These are phyloP conservation scores for Rhododendron henanense DNA, from an alignment of 148 eudicot genomes.

Conservation along the genomic window DNA sequence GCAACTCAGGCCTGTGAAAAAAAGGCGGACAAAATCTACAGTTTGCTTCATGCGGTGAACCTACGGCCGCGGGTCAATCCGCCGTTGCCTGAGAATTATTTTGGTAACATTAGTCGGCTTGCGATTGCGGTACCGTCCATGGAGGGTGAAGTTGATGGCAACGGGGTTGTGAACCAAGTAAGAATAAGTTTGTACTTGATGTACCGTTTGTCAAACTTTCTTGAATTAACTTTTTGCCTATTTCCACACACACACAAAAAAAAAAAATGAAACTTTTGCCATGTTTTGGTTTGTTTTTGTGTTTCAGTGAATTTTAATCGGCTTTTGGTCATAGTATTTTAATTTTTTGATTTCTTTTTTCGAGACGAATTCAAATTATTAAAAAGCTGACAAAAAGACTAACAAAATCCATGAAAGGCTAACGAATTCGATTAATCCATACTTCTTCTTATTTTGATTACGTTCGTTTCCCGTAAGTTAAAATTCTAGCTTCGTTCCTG, in stretches of 20 bases:
- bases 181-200: background rate
- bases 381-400: too few species aligned
- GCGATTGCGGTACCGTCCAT: background rate
- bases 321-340: too few species aligned
- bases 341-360: too few species aligned
- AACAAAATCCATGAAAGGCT: too few species aligned
- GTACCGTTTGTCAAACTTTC: too few species aligned
- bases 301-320: too few species aligned
- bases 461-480: background rate
- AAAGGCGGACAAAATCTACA: constrained; percentile 1
- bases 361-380: too few species aligned
- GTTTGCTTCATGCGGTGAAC: constrained; percentile 21
- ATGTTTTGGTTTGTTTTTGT: too few species aligned
- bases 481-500: background rate
- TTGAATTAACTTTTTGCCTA: too few species aligned
- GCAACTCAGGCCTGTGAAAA: background rate
- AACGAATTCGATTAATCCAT: too few species aligned
- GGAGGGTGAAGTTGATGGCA: background rate
- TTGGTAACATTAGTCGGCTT: constrained; percentile 26
- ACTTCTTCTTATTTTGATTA: background rate
- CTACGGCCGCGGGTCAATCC: constrained; percentile 19
- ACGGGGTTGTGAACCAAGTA: background rate
- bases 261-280: too few species aligned
- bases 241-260: too few species aligned
- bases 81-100: constrained; percentile 21